Evolutionary conservation across 371 early-diverging fungal genomes (phyloP).

Genomic region (Funneliformis caledonium): DNA sequence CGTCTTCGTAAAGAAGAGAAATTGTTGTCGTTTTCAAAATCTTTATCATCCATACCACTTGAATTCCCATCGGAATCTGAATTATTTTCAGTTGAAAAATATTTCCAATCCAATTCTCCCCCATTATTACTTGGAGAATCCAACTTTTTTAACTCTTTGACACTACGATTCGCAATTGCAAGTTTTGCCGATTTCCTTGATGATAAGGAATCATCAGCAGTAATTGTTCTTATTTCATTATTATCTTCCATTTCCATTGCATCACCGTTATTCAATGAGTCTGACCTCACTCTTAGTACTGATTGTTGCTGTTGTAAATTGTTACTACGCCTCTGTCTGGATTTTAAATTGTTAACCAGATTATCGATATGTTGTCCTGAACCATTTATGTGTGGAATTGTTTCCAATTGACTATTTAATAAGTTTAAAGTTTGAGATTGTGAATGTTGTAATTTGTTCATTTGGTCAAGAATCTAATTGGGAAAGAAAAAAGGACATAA

Average conservation of each 20-base stretch:
- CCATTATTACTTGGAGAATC: background rate
- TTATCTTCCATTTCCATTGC: slow-evolving; percentile 4
- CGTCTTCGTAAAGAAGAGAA: background rate
- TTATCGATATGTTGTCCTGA: slow-evolving; percentile 33
- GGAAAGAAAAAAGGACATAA: too few relatives aligned
- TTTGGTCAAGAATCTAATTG: slow-evolving; percentile 35
- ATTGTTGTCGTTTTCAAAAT: background rate
- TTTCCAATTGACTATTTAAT: slow-evolving; percentile 36
- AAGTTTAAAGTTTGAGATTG: slow-evolving; percentile 31
- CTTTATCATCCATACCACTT: slow-evolving; percentile 14
- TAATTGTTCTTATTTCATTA: slow-evolving; percentile 8
- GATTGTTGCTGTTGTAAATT: slow-evolving; percentile 20
- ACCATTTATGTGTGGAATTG: slow-evolving; percentile 18
- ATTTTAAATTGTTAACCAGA: slow-evolving; percentile 31
- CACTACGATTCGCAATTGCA: background rate
- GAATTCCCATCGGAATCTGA: slow-evolving; percentile 23
- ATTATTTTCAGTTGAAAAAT: slow-evolving; percentile 33
- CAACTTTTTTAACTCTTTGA: background rate
- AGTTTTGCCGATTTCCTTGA: slow-evolving; percentile 1
- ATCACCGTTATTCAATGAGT: background rate
- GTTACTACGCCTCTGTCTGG: slow-evolving; percentile 16
- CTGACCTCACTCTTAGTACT: background rate
- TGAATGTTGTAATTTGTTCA: slow-evolving; percentile 23
- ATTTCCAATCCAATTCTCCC: slow-evolving; percentile 38
- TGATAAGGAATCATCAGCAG: background rate